Evolutionary conservation across 176 grass and related monocot species (phyloP).

Genomic region (Triticum dicoccoides): DNA sequence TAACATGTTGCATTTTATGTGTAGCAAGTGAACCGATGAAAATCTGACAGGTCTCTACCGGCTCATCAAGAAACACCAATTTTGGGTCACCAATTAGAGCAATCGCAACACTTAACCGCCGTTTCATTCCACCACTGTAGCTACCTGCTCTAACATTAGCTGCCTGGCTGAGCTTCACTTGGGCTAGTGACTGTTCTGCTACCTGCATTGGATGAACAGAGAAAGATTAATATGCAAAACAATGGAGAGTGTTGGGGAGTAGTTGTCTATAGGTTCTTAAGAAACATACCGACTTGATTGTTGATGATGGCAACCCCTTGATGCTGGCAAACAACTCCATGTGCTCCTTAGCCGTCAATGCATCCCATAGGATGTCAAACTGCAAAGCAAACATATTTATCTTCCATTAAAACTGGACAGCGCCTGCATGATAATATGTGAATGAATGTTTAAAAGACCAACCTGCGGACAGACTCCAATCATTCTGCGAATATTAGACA

Average conservation of each 20-base stretch:
- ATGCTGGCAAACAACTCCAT: constrained; percentile 90
- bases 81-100: constrained; percentile 92
- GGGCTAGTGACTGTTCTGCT: constrained; percentile 69
- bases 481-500: constrained; percentile 90
- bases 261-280: background rate
- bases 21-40: background rate
- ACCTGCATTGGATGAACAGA: constrained; percentile 48
- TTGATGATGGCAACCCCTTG: constrained; percentile 74
- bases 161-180: constrained; percentile 86
- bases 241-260: constrained; percentile 6
- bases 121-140: constrained; percentile 98
- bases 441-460: constrained; percentile 19
- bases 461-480: constrained; percentile 98
- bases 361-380: constrained; percentile 98
- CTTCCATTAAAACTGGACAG: constrained; percentile 8
- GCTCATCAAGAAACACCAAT: constrained; percentile 94
- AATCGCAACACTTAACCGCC: constrained; percentile 88
- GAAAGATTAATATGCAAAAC: constrained; percentile 16
- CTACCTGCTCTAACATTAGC: constrained; percentile 86
- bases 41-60: constrained; percentile 48
- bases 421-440: background rate
- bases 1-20: constrained; percentile 7
- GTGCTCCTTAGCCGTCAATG: constrained; percentile 85
- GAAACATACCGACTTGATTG: constrained; percentile 70
- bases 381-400: constrained; percentile 30